Evolutionary conservation across 1,284 basidiomycete species (phyloP).

Genomic region (Athelia psychrophila): DNA sequence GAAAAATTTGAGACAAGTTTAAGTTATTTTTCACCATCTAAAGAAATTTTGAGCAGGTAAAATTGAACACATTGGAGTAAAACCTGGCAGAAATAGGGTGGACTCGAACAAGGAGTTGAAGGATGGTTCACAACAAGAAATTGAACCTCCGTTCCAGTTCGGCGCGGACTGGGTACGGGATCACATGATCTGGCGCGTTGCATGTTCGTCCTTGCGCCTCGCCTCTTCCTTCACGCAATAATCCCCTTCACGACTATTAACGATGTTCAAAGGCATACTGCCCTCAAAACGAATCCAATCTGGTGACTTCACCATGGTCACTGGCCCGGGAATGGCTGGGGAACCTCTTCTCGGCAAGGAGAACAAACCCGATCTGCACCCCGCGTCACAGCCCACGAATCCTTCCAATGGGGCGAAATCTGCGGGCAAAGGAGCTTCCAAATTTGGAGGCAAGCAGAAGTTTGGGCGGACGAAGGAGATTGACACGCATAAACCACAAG

Average conservation of each 20-base stretch:
- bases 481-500: slow-evolving; percentile 31
- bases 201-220: no score
- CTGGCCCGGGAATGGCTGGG: slow-evolving; percentile 31
- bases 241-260: slow-evolving; percentile 6
- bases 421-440: slow-evolving; percentile 13
- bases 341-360: slow-evolving; percentile 57
- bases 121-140: no score
- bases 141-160: no score
- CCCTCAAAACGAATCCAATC: slow-evolving; percentile 61
- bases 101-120: no score
- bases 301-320: slow-evolving; percentile 71
- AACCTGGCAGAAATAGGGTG: no score
- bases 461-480: slow-evolving; percentile 40
- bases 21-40: no score
- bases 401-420: slow-evolving; percentile 18
- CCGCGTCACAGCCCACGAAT: slow-evolving; percentile 20
- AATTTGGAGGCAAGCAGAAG: slow-evolving; percentile 31
- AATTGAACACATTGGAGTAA: no score
- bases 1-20: no score
- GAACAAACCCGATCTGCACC: slow-evolving; percentile 44
- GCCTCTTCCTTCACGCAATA: neutral
- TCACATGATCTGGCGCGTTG: no score
- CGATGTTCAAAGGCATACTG: slow-evolving; percentile 76
- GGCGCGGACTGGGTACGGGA: no score
- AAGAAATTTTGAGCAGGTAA: no score